Evolutionary conservation across 73 alveolate genomes (phyloP), one percentile per base, ranked within the genome.

Genomic region (Symbiodinium natans): DNA sequence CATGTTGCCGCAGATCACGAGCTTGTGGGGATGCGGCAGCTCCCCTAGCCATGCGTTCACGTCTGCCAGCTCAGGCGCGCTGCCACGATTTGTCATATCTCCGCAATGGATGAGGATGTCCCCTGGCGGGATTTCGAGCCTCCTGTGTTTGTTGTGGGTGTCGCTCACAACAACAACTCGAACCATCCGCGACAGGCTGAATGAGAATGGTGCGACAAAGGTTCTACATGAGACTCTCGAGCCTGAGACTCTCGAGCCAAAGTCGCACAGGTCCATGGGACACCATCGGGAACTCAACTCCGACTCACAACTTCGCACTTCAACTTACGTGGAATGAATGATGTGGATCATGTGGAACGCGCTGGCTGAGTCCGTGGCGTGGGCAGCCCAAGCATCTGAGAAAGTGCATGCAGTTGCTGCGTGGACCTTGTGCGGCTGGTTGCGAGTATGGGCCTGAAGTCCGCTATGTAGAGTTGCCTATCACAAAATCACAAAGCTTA

Each of bases 1-100:
- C 93, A 85, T 86, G 83, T 95, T 95, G 48, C 99, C 99, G 4
- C 92, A 86, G 19, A 95, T 86, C 74, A 86, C 99, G 56, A 95
- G 48, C 92, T 95, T 90, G 98, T 90, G 86, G 6, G 21, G 46
- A 29, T 82, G 89, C 52, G 89, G 89, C 27, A 82, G 89, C 0
- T 92, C 83, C 42, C 56, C 98, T 36, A 77, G 38, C 98, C 98
- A 92, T 1, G 42, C 63, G 36, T 92, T 92, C 36, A 92, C 98
- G 19, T 92, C 98, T 27, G 52, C 59, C 15, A 92, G 83, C 83
- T 92, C 98, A 0, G 98, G 98, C 9, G 98, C 98, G 27, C 68
- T n/a, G 83, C 98, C 98, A 5, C 98, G 98, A 23, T 92, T 92
- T 39, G 98, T 92, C 71, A 92, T 19, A 41, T 92, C 98, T 1